Evolutionary conservation across 2,329 filamentous ascomycete genomes (phyloP), one percentile per base, ranked within the genome.

Genomic region (Aureobasidium sp.): DNA sequence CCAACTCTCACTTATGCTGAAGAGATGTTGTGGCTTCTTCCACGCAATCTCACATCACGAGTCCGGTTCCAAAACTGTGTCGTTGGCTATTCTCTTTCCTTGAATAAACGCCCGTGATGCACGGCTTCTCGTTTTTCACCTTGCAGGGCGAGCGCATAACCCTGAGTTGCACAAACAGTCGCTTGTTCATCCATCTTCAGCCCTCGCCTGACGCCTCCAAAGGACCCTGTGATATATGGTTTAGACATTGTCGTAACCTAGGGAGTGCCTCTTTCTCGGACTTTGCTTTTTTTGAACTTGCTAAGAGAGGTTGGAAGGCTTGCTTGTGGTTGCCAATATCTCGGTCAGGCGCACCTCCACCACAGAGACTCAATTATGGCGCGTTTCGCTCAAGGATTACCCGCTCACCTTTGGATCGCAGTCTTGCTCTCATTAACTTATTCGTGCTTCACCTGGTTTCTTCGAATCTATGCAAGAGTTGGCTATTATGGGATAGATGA

Each of bases 391-490:
- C 34, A 51, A 24, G 57, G 57, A n/a, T 8, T 27, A 13, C 46
- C 57, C 17, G 57, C 57, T 15, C 57, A 60, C 20, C 44, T 60
- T 8, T 60, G 57, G 57, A 60, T 60, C 20, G 57, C 57, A 43
- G 44, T 60, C 34, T 17, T 60, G 26, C 50, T 60, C n/a, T 60
- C 57, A 9, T 20, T 60, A n/a, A 50, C 43, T 34, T 60, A 60
- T 34, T 60, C 57, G n/a, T 60, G 57, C 46, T 60, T 60, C 26
- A 60, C 57, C 12, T 43, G 57, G 36, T 60, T 50, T 26, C 57
- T 60, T 34, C 57, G 57, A 20, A 60, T 60, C 4, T 60, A 60
- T 60, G 57, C 57, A 32, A 60, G 57, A 60, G 46, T 60, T n/a
- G 46, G 57, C n/a, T 60, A 60, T 10, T 60, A 60, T 43, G 57